Evolutionary conservation across 2,329 filamentous ascomycete species (phyloP), one percentile per base, ranked within the genome.

Genomic region (Paecilomyces formosus): DNA sequence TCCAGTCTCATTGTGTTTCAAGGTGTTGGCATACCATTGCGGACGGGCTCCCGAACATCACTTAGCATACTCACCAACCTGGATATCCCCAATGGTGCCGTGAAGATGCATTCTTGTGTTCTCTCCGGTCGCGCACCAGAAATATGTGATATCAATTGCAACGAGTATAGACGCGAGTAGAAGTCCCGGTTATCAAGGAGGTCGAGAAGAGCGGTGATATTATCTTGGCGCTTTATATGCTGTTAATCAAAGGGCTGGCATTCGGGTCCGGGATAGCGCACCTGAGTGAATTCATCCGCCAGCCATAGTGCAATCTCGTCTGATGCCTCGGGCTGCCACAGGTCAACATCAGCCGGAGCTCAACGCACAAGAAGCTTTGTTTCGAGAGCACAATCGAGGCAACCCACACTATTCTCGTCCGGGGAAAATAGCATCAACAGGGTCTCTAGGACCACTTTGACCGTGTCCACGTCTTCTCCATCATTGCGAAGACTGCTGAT

Each of bases 261-360:
- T n/a, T 31, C 30, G 39, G 12, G 28, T 55, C 53, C 15, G 58
- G 60, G 54, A 54, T 50, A 50, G 69, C 76, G 64, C 79, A 87
- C 85, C 81, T 96, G 92, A 33, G 94, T 97, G 72, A 99, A 99
- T 74, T 97, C 93, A 76, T 99, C 94, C 57, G 94, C 94, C 60
- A 99, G 82, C 92, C 94, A 99, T 28, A 97, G 80, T 18, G 89
- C 89, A 66, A 99, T 95, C 75, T 99, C 94, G 64, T 97, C 93
- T 13, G 93, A 96, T 57, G 93, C 91, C 81, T 97, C 93, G 31
- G 91, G 80, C 90, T 95, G 70, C 81, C 62, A 26, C 55, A 50
- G 53, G 58, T 72, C 61, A 74, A 69, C 57, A 64, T 13, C 11
- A 52, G 12, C 45, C 8, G 7, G 7, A 39, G 11, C 22, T 53